These are phyloP conservation scores for Lachnum nothofagi DNA, from an alignment of 2,329 filamentous ascomycete genomes.

Conservation along the genomic window DNA sequence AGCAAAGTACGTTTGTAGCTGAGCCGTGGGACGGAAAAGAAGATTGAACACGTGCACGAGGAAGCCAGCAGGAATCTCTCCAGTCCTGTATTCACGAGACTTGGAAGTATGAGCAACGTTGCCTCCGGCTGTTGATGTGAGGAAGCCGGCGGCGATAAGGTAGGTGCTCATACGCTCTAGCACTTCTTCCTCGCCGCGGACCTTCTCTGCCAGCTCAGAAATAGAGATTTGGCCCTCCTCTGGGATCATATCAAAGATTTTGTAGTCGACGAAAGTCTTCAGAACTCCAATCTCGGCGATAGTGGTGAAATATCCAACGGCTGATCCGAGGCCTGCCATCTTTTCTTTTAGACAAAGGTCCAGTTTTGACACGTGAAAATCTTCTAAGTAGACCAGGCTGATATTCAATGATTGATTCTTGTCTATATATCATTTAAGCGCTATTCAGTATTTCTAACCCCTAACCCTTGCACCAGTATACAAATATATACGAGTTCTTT, in stretches of 20 bases:
- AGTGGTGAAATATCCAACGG: background rate
- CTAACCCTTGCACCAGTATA: too few relatives aligned
- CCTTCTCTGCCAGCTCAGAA: slow-evolving; percentile 2
- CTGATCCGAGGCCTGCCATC: background rate
- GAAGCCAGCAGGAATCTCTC: background rate
- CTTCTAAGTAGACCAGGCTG: too few relatives aligned
- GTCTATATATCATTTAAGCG: too few relatives aligned
- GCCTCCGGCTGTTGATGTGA: background rate
- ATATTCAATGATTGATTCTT: too few relatives aligned
- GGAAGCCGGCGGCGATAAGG: background rate
- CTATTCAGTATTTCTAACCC: too few relatives aligned
- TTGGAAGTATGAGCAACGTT: background rate
- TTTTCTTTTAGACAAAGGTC: too few relatives aligned
- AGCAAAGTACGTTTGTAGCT: background rate
- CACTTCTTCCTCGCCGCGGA: background rate
- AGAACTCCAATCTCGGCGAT: background rate
- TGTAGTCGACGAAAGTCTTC: slow-evolving; percentile 3
- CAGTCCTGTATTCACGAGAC: background rate
- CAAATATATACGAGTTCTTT: too few relatives aligned
- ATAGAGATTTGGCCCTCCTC: background rate
- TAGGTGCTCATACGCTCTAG: background rate
- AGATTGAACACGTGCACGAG: slow-evolving; percentile 1
- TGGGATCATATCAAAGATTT: slow-evolving; percentile 1
- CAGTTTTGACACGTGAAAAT: too few relatives aligned
- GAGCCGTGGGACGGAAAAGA: background rate